A percentile compares a stretch with the other conserved stretches of the same genome.
Evolutionary conservation across 306 rosid genomes (phyloP).

Genomic region (Vachellia pachyceras): DNA sequence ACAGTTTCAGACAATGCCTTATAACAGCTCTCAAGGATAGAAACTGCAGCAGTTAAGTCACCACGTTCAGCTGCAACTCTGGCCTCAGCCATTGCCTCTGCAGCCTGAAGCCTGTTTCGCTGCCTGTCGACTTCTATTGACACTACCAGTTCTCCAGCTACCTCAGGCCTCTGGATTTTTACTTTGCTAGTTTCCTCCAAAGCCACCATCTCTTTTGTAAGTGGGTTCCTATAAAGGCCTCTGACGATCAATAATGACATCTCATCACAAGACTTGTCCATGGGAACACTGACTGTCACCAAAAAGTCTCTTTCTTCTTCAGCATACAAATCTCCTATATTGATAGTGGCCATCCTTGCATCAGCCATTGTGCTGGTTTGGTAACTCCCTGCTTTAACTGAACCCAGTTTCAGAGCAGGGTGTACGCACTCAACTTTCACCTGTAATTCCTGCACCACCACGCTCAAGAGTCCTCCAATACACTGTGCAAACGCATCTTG

Average conservation of each 20-base stretch:
- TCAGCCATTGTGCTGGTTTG: constrained; percentile 53
- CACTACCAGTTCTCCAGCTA: constrained; percentile 50
- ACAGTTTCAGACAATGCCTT: constrained; percentile 68
- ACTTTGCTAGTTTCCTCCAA: constrained; percentile 65
- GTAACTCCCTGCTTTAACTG: constrained; percentile 85
- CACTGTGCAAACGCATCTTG: constrained; percentile 99
- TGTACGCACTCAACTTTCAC: constrained; percentile 67
- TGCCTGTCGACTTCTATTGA: constrained; percentile 95
- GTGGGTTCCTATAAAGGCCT: constrained; percentile 68
- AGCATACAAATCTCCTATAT: constrained; percentile 84
- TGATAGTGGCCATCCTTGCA: constrained; percentile 68
- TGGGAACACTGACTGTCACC: constrained; percentile 78
- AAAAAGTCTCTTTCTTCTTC: constrained; percentile 96
- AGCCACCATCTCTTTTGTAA: constrained; percentile 70
- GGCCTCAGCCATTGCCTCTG: constrained; percentile 88
- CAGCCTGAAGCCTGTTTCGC: constrained; percentile 75
- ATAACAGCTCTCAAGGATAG: constrained; percentile 67
- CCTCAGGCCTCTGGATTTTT: constrained; percentile 68
- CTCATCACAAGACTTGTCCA: constrained; percentile 54
- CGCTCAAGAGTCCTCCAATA: constrained; percentile 96
- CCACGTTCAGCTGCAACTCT: constrained; percentile 78
- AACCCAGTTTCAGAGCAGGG: constrained; percentile 60
- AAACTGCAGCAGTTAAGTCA: constrained; percentile 80
- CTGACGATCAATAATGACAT: constrained; percentile 70
- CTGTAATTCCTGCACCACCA: constrained; percentile 84